phyloP scores from a whole-genome alignment of 2,329 filamentous ascomycete genomes.

The Massarina eburnea region DNA sequence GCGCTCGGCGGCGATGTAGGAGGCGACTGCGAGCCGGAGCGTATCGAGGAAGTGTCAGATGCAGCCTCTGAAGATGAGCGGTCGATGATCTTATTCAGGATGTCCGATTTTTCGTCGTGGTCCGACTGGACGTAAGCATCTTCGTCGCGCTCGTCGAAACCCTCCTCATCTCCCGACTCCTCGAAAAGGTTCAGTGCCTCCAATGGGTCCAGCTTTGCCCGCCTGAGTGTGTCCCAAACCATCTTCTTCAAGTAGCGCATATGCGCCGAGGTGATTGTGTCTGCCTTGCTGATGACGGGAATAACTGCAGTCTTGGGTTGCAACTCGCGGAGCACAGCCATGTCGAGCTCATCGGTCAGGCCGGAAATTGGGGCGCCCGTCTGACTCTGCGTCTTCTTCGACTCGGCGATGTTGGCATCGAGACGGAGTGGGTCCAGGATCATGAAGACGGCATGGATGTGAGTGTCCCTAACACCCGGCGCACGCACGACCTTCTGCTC shows the following conservation, averaged over 20 bases:
- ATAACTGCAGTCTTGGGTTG: constrained; percentile 95
- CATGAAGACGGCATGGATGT: constrained; percentile 94
- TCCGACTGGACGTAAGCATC: constrained; percentile 46
- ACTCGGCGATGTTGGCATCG: constrained; percentile 73
- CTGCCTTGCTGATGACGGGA: constrained; percentile 93
- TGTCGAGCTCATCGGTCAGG: constrained; percentile 84
- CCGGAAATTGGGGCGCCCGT: constrained; percentile 60
- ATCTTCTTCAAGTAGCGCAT: constrained; percentile 90
- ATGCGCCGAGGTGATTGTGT: constrained; percentile 92
- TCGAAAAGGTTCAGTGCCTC: constrained; percentile 82
- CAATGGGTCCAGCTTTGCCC: constrained; percentile 82
- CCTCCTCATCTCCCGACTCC: constrained; percentile 58
- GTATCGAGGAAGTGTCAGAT: constrained; percentile 36
- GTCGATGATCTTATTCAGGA: constrained; percentile 42
- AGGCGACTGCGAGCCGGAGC: constrained; percentile 32
- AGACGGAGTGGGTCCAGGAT: constrained; percentile 85
- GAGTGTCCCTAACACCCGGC: constrained; percentile 89
- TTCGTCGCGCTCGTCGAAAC: constrained; percentile 55
- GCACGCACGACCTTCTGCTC: constrained; percentile 97
- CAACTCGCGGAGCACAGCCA: constrained; percentile 84
- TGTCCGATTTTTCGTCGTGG: constrained; percentile 34
- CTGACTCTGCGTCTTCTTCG: constrained; percentile 61
- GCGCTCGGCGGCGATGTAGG: constrained; percentile 37
- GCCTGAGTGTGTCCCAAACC: constrained; percentile 86
- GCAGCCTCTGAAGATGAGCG: constrained; percentile 42